A percentile compares a stretch with the other conserved stretches of the same genome.
Evolutionary conservation across 2,329 filamentous ascomycete species (phyloP).

Genomic region (Camillea tinctor): DNA sequence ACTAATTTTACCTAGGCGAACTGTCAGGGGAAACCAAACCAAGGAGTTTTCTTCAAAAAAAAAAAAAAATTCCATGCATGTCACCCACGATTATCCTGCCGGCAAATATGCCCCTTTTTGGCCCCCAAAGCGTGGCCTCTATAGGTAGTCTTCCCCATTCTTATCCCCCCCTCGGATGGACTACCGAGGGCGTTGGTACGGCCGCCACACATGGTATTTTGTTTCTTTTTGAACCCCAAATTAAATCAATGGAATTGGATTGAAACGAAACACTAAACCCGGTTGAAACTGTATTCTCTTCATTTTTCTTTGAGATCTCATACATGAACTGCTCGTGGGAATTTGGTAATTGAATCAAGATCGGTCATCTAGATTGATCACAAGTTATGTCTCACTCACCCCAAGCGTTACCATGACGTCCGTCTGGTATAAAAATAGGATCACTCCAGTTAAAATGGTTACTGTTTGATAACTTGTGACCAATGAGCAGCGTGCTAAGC

Average conservation of each 20-base stretch:
- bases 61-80: conserved; percentile 15
- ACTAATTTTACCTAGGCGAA: neutral
- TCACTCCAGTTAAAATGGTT: conserved; percentile 8
- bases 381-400: conserved; percentile 5
- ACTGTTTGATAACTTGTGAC: conserved; percentile 3
- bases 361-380: neutral
- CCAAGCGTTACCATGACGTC: conserved; percentile 16
- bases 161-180: conserved; percentile 13
- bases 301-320: neutral
- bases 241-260: conserved; percentile 20
- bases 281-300: too few species aligned
- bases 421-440: conserved; percentile 22
- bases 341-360: neutral
- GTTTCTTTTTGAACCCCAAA: neutral
- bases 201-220: conserved; percentile 13
- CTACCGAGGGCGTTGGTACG: conserved; percentile 18
- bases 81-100: conserved; percentile 9
- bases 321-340: neutral
- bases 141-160: conserved; percentile 18
- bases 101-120: neutral
- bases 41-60: conserved; percentile 12
- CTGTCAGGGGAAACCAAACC: neutral
- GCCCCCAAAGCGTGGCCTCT: conserved; percentile 12
- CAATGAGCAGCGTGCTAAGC: conserved; percentile 19
- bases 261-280: conserved; percentile 3